These are phyloP conservation scores for Jamesozyma piceae DNA, from an alignment of 805 yeast species.

Conservation along the genomic window DNA sequence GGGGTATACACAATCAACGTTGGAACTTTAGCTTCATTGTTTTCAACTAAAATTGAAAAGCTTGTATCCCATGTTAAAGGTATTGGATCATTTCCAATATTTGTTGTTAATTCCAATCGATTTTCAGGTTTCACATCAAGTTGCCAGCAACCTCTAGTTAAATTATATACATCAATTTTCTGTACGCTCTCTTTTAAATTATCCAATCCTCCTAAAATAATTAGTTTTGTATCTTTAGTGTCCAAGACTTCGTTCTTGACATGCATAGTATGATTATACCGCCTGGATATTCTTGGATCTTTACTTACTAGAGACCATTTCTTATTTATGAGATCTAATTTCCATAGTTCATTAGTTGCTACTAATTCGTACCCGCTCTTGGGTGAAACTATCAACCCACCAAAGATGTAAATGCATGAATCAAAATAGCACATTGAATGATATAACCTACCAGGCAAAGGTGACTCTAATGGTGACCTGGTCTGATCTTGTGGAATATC, in stretches of 20 bases:
- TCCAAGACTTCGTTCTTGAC: conserved; percentile 22
- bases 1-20: conserved; percentile 19
- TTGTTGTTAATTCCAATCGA: conserved; percentile 10
- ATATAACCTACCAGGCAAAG: conserved; percentile 37
- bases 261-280: conserved; percentile 47
- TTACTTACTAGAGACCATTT: conserved; percentile 46
- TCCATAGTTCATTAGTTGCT: conserved; percentile 66
- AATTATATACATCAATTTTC: conserved; percentile 23
- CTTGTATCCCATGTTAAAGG: conserved; percentile 14
- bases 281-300: conserved; percentile 28
- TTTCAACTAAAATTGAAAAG: conserved; percentile 22
- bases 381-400: conserved; percentile 48
- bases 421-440: conserved; percentile 48
- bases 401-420: conserved; percentile 48
- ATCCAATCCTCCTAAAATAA: conserved; percentile 27
- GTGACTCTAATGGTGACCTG: conserved; percentile 1
- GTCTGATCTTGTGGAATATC: background rate
- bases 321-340: conserved; percentile 42
- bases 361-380: conserved; percentile 29
- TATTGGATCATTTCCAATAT: conserved; percentile 16
- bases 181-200: conserved; percentile 22
- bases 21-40: conserved; percentile 24
- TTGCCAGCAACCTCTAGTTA: conserved; percentile 25
- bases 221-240: conserved; percentile 22
- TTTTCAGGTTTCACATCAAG: conserved; percentile 7